Evolutionary conservation across 495 filamentous ascomycete genomes (phyloP), one percentile per base, ranked within the genome.

Genomic region (Daldinia grandis): DNA sequence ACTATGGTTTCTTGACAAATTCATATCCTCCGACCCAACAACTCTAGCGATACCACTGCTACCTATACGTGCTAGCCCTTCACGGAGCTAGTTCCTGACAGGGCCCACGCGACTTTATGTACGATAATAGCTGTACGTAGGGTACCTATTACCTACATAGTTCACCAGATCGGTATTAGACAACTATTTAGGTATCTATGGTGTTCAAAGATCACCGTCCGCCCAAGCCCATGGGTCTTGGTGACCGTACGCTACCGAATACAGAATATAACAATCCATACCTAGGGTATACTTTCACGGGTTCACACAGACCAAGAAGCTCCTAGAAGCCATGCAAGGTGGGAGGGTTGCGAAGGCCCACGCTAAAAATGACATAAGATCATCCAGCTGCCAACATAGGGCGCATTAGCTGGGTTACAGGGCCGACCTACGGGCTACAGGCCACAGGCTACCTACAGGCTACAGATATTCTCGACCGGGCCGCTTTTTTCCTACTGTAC

Each of bases 331-430:
- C 42, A 38, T 55, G 19, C 19, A 54, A 60, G 28, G 64, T 60
- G 47, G 53, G 37, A 72, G 51, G 38, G 44, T 60, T 64, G 55
- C 64, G 64, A 58, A 65, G 61, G 25, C 38, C 50, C 38, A 53
- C 58, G 60, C 59, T 53, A 61, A 58, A 21, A 59, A 68, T 72
- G 69, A 68, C 64, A 72, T 68, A 62, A 72, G 69, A 72, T 68
- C 55, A 17, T 40, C 54, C 28, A 64, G 55, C 37, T 60, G 25
- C 44, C 19, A 53, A 47, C 37, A 54, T 56, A 59, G 33, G 44
- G 56, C 56, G 37, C 54, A 57, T 57, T 61, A 60, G 25, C 27
- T 28, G 49, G 49, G 49, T 53, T 53, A 65, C 37, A 49, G 19
- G 62, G 40, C 40, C 53, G 37, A 50, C 37, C 49, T 53, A 53